Conservation (phyloP, 2,329 filamentous ascomycete species). For the Zasmidium cellare region DNA sequence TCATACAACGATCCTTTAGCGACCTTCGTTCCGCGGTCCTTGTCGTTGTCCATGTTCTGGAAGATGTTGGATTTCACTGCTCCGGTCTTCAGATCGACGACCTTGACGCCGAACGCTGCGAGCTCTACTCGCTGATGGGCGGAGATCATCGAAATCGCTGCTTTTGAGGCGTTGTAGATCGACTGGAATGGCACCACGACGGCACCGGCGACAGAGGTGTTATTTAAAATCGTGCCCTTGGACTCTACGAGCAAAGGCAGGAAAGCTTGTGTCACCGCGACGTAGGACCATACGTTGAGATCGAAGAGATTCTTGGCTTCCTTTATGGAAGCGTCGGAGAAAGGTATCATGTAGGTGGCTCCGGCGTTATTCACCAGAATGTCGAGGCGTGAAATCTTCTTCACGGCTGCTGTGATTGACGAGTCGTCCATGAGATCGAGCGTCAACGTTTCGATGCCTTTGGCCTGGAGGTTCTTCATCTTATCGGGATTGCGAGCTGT, state of each 20-base stretch:
- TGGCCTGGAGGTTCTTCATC: slow-evolving; percentile 26
- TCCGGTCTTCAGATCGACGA: slow-evolving; percentile 25
- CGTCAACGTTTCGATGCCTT: slow-evolving; percentile 21
- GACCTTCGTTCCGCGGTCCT: slow-evolving; percentile 12
- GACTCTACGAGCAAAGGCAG: slow-evolving; percentile 36
- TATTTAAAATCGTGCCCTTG: slow-evolving; percentile 38
- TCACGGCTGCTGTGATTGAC: slow-evolving; percentile 31
- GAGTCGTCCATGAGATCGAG: slow-evolving; percentile 35
- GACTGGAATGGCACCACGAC: slow-evolving; percentile 33
- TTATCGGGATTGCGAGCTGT: slow-evolving; percentile 42
- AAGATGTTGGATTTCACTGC: slow-evolving; percentile 17
- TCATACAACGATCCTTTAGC: slow-evolving; percentile 27
- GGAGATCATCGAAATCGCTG: slow-evolving; percentile 17
- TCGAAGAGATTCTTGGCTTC: slow-evolving; percentile 33
- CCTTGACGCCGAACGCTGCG: slow-evolving; percentile 22
- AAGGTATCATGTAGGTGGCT: slow-evolving; percentile 36
- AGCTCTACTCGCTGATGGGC: slow-evolving; percentile 25
- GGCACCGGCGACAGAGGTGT: slow-evolving; percentile 36
- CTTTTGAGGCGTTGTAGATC: slow-evolving; percentile 33
- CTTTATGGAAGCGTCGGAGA: slow-evolving; percentile 27
- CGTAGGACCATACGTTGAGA: slow-evolving; percentile 35
- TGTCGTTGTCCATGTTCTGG: not conserved
- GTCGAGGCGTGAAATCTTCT: slow-evolving; percentile 38
- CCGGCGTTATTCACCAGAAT: slow-evolving; percentile 52
- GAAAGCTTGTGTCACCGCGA: slow-evolving; percentile 34